A percentile compares a stretch with the other conserved stretches of the same genome.
These are phyloP conservation scores for Daedalea quercina DNA, from an alignment of 768 basidiomycete species.

Conservation along the genomic window DNA sequence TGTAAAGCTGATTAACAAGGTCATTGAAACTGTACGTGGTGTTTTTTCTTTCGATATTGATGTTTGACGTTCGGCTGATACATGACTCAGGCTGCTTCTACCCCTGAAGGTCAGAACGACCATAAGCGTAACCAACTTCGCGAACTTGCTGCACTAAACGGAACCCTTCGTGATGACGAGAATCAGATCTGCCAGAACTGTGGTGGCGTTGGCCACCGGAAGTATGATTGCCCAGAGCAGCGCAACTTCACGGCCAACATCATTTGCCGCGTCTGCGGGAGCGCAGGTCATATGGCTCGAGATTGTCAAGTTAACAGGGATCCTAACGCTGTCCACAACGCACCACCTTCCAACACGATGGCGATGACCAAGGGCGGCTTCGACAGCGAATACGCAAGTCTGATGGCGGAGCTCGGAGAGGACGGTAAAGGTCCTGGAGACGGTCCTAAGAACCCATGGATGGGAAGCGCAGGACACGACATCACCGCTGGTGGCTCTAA, in stretches of 20 bases:
- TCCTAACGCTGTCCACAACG: conserved; percentile 51
- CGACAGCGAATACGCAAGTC: conserved; percentile 94
- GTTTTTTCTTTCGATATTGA: background rate
- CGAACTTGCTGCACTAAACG: conserved; percentile 94
- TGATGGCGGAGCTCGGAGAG: conserved; percentile 98
- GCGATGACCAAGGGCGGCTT: conserved; percentile 67
- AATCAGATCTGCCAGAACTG: conserved; percentile 99
- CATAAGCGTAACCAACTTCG: conserved; percentile 99
- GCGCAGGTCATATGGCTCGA: conserved; percentile 97
- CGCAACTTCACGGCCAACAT: conserved; percentile 99
- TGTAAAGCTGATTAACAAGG: conserved; percentile 93
- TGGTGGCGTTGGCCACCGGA: conserved; percentile 89
- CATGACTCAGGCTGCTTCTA: conserved; percentile 80
- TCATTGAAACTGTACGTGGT: conserved; percentile 88
- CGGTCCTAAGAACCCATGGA: conserved; percentile 49
- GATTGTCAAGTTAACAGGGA: conserved; percentile 95
- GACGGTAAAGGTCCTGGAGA: conserved; percentile 52
- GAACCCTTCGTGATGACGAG: conserved; percentile 98
- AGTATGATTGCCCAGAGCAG: conserved; percentile 98
- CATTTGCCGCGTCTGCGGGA: conserved; percentile 97
- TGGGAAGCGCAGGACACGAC: conserved; percentile 57
- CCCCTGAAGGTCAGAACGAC: conserved; percentile 98
- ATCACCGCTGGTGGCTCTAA: conserved; percentile 61
- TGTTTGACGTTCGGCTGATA: conserved; percentile 4
- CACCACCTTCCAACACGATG: conserved; percentile 30